Conservation (phyloP, 495 filamentous ascomycete genomes). For the Hypomontagnella submonticulosa region DNA sequence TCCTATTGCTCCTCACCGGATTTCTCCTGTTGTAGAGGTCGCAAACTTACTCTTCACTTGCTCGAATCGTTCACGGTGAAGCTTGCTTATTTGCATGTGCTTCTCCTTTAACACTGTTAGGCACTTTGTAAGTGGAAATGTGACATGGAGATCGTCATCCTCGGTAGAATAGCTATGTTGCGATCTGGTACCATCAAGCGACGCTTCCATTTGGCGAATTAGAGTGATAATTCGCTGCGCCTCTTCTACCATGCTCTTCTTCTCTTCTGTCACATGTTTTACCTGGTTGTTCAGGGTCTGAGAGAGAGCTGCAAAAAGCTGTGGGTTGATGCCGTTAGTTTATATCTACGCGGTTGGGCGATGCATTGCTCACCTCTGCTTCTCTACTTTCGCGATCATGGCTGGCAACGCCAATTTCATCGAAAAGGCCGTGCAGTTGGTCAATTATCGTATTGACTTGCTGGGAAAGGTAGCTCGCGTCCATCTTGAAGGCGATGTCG, state of each 20-base stretch:
- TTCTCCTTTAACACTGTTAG: constrained; percentile 85
- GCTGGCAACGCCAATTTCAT: constrained; percentile 90
- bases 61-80: constrained; percentile 90
- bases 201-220: constrained; percentile 93
- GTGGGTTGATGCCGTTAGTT: constrained; percentile 44
- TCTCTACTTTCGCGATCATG: constrained; percentile 92
- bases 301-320: constrained; percentile 89
- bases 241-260: constrained; percentile 85
- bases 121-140: constrained; percentile 82
- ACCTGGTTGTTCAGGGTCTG: constrained; percentile 88
- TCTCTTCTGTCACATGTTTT: constrained; percentile 81
- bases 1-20: not conserved
- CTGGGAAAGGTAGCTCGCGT: constrained; percentile 89
- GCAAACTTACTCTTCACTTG: constrained; percentile 84
- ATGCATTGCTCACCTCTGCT: constrained; percentile 71
- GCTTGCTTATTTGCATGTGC: constrained; percentile 76
- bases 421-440: constrained; percentile 91
- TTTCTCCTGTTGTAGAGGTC: not conserved
- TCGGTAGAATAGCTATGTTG: constrained; percentile 62
- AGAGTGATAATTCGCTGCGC: constrained; percentile 83
- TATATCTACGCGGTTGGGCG: constrained; percentile 12
- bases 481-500: constrained; percentile 66
- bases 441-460: constrained; percentile 92
- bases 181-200: constrained; percentile 78
- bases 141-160: constrained; percentile 75